Percentiles rank a stretch among this genome's conserved stretches.
phyloP scores from a whole-genome alignment of 2,329 filamentous ascomycete species.

The Cercospora brassicicola region DNA sequence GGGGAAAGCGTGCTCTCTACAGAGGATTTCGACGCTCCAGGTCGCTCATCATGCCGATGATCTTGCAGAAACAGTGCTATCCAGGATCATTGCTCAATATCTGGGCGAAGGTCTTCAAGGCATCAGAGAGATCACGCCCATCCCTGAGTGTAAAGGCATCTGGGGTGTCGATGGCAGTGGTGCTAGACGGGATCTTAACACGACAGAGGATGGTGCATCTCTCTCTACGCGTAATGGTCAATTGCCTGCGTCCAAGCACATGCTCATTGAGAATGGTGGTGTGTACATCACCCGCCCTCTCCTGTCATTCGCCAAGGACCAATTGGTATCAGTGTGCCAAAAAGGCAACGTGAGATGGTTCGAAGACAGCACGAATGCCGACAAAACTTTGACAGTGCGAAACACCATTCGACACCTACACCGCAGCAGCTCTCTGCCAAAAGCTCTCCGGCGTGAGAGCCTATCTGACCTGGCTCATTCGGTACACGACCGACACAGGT shows the following conservation, averaged over 20 bases:
- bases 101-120: constrained; percentile 62
- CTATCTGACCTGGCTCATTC: constrained; percentile 60
- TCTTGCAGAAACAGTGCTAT: constrained; percentile 83
- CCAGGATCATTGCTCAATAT: constrained; percentile 70
- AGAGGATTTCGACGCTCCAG: constrained; percentile 62
- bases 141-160: constrained; percentile 81
- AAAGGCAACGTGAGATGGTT: constrained; percentile 70
- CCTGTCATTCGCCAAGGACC: constrained; percentile 67
- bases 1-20: constrained; percentile 59
- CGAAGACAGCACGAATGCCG: constrained; percentile 79
- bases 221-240: neutral
- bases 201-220: neutral
- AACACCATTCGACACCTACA: constrained; percentile 76
- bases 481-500: constrained; percentile 44
- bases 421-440: constrained; percentile 61
- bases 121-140: constrained; percentile 40
- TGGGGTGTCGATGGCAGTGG: constrained; percentile 62
- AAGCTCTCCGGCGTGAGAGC: constrained; percentile 64
- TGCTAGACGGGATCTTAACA: neutral
- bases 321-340: constrained; percentile 73
- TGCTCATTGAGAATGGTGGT: constrained; percentile 48
- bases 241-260: neutral
- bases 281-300: constrained; percentile 68
- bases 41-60: constrained; percentile 88
- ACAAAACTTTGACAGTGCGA: constrained; percentile 72